These are phyloP conservation scores for Salix koriyanagi DNA, from an alignment of 345 rosid genomes.

Conservation along the genomic window DNA sequence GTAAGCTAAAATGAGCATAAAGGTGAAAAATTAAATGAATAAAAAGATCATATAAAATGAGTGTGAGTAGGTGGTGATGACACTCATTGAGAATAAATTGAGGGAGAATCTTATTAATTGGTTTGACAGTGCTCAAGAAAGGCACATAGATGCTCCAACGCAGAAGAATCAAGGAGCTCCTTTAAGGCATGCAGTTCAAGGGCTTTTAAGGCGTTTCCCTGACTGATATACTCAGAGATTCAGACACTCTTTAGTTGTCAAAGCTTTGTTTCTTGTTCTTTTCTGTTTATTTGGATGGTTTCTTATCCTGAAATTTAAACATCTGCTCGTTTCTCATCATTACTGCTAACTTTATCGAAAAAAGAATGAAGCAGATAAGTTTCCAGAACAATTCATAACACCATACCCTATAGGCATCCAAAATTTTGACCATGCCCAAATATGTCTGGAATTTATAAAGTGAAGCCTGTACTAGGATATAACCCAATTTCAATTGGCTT, in stretches of 20 bases:
- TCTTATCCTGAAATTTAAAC: not conserved
- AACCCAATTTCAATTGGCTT: not conserved
- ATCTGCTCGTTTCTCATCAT: not conserved
- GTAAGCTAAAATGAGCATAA: not conserved
- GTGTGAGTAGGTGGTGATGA: not conserved
- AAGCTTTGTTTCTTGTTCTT: not conserved
- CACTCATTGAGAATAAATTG: not conserved
- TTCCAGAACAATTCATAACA: not conserved
- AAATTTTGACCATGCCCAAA: not conserved
- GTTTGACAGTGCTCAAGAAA: not conserved
- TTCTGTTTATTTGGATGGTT: not conserved
- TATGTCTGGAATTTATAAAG: not conserved
- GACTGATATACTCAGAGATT: not conserved
- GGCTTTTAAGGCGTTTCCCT: not conserved
- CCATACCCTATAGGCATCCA: not conserved
- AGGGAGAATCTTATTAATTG: not conserved
- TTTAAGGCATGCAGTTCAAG: not conserved
- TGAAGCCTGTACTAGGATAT: not conserved
- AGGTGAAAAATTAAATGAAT: not conserved
- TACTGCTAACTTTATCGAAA: not conserved
- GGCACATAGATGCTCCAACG: not conserved
- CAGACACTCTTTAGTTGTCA: not conserved
- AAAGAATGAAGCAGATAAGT: not conserved
- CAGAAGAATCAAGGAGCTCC: not conserved
- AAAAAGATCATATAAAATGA: not conserved